Evolutionary conservation across 192 early-diverging fungal species (phyloP).

Genomic region (Irineochytrium annulatum): DNA sequence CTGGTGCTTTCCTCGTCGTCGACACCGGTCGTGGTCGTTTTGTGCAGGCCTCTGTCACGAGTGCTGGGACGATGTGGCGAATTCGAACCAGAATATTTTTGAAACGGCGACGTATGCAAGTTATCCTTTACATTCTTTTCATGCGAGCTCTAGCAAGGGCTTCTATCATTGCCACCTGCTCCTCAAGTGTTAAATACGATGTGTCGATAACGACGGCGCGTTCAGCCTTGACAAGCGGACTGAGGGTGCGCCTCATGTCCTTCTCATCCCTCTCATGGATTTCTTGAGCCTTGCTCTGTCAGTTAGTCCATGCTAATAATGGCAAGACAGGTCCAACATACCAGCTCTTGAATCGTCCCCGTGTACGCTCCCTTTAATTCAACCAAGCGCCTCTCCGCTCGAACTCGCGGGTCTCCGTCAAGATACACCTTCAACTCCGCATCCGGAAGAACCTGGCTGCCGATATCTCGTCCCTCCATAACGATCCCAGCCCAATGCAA

Average conservation of each 20-base stretch:
- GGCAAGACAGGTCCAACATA: no score
- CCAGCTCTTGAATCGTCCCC: no score
- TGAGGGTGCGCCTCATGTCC: constrained; percentile 60
- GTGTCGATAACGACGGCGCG: constrained; percentile 75
- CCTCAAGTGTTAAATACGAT: constrained; percentile 59
- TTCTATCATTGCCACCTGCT: constrained; percentile 64
- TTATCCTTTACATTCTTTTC: no score
- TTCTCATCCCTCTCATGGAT: constrained; percentile 56
- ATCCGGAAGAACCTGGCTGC: constrained; percentile 67
- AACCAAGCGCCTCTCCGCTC: constrained; percentile 65
- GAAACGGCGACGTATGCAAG: no score
- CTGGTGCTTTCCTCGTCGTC: no score
- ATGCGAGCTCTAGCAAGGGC: constrained; percentile 47
- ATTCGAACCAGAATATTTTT: no score
- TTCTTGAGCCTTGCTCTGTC: no score
- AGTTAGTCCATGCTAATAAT: no score
- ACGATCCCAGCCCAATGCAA: constrained; percentile 51
- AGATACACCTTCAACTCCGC: constrained; percentile 78
- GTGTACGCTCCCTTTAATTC: constrained; percentile 55
- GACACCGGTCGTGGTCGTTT: no score
- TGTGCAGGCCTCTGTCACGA: no score
- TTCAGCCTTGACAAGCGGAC: constrained; percentile 65
- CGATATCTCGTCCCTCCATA: constrained; percentile 84
- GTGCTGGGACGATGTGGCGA: no score
- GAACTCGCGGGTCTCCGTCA: constrained; percentile 56